phyloP scores from a whole-genome alignment of 192 early-diverging fungal genomes.

The Chytriomyces sp. region DNA sequence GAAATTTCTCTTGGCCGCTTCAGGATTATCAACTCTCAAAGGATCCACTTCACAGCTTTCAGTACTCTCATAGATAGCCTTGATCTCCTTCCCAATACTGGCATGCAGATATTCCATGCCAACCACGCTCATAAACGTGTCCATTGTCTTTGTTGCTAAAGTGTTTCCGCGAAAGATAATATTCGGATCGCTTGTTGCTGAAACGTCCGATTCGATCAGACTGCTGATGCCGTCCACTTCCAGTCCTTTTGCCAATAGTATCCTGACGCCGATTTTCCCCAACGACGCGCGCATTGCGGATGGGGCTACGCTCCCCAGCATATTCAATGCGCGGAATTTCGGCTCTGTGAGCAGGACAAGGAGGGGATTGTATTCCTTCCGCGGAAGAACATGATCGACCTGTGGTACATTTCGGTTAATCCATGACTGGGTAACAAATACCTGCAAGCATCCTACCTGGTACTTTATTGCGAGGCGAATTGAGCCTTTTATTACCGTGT shows the following conservation, averaged over 20 bases:
- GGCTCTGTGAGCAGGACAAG: conserved; percentile 49
- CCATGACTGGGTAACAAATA: background rate
- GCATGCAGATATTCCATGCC: conserved; percentile 50
- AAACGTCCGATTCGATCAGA: conserved; percentile 32
- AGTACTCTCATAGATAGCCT: conserved; percentile 2
- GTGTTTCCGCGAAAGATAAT: conserved; percentile 65
- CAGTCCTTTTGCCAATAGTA: conserved; percentile 40
- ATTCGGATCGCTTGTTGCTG: conserved; percentile 38
- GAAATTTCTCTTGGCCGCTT: conserved; percentile 44
- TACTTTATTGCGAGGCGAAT: conserved; percentile 41
- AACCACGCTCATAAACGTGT: conserved; percentile 63
- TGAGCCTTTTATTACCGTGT: conserved; percentile 19
- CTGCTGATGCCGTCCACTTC: conserved; percentile 41
- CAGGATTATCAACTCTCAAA: conserved; percentile 36
- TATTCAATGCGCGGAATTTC: conserved; percentile 42
- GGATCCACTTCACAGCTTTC: conserved; percentile 58
- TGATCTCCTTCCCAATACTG: conserved; percentile 41
- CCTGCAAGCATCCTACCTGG: conserved; percentile 2
- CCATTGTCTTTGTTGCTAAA: conserved; percentile 62
- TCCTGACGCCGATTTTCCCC: conserved; percentile 41
- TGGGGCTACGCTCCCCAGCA: conserved; percentile 38
- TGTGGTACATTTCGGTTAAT: background rate
- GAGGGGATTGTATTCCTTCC: conserved; percentile 38
- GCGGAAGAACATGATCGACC: conserved; percentile 45
- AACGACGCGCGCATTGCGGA: conserved; percentile 44